These are phyloP conservation scores for Fragaria vesca DNA, from an alignment of 306 rosid genomes.

Conservation along the genomic window DNA sequence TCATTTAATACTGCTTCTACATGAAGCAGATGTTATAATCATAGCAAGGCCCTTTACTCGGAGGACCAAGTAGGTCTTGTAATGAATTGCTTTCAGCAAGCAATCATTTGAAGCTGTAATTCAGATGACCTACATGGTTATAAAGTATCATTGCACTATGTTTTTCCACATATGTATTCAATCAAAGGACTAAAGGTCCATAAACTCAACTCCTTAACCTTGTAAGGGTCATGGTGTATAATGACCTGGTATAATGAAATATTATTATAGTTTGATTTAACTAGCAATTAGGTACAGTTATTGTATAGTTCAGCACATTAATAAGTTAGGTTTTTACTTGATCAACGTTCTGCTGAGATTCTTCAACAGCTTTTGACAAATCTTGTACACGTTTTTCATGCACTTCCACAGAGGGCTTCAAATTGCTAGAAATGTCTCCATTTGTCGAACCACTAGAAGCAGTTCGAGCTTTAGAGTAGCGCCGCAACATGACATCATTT, in stretches of 20 bases:
- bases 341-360: constrained; percentile 69
- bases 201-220: neutral
- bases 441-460: constrained; percentile 45
- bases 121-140: neutral
- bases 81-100: neutral
- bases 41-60: neutral
- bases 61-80: neutral
- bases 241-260: neutral
- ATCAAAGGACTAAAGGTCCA: neutral
- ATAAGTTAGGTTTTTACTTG: constrained; percentile 47
- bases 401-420: constrained; percentile 55
- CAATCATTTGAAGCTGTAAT: neutral
- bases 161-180: neutral
- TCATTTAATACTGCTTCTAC: neutral
- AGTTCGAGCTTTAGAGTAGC: constrained; percentile 78
- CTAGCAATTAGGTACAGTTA: neutral
- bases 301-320: neutral
- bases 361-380: constrained; percentile 73
- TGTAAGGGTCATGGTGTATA: neutral
- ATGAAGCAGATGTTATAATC: neutral
- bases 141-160: neutral
- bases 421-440: constrained; percentile 57
- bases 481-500: constrained; percentile 88
- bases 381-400: constrained; percentile 70
- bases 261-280: neutral